Base-by-base conservation (phyloP, 176 grass and related monocot genomes). In the Secale cereale region DNA sequence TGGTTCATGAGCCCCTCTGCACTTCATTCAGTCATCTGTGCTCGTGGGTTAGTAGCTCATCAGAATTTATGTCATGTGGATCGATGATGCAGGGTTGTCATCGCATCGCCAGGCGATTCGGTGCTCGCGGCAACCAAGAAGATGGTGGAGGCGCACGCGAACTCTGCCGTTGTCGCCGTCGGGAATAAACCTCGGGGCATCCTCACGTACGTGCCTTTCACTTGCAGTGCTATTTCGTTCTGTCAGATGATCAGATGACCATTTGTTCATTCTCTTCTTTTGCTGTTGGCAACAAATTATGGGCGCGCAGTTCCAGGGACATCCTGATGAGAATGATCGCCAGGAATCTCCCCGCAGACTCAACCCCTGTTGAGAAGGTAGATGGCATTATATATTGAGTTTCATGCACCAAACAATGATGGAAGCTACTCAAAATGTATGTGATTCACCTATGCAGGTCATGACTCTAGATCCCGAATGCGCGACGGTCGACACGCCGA, bases 391-490 rank as follows among this genome's bases (percentile, higher is more conserved):
- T n/a, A n/a, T n/a, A 11, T 5, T 48, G 52, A 62, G 27, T 48
- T 72, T 60, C 26, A 11, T 22, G 20, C 10, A 65, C 8, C 22
- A 8, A 20, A n/a, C 63, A 39, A 4, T 73, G 65, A 25, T 36
- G 39, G 3, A 50, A 60, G 46, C 13, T 85, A n/a, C n/a, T n/a
- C n/a, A 2, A 60, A 2, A 26, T 8, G 19, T 22, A 22, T 39
- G 37, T 4, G 54, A 22, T 60, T 40, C 57, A 19, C 22, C 40
- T 20, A n/a, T n/a, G 7, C 7, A 97, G 94, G 90, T 91, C 33
- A 97, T 92, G 94, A 97, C 92, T 27, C 83, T 69, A 4, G 93
- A 94, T 29, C 94, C 92, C 45, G 92, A 97, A 89, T 94, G 92
- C 11, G 86, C 90, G 12, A 89, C 86, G 5, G 48, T 92, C 7